These are phyloP conservation scores for Bremia lactucae DNA, from an alignment of 352 stramenopile species.

Conservation along the genomic window DNA sequence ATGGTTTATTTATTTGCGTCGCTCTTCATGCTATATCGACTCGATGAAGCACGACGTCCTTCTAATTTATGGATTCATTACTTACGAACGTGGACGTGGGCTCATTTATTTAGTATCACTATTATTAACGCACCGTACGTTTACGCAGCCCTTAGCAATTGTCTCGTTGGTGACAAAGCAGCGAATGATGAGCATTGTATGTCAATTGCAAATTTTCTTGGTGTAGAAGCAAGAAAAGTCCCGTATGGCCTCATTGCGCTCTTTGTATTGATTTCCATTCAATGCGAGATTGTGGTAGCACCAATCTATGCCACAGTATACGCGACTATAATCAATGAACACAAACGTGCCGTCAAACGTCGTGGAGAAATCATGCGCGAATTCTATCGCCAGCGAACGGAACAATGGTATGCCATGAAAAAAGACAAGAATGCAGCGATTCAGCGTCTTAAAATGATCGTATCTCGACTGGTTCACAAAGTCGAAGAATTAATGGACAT, in stretches of 20 bases:
- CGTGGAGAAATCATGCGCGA: slow-evolving; percentile 53
- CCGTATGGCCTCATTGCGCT: slow-evolving; percentile 65
- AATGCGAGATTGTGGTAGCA: slow-evolving; percentile 61
- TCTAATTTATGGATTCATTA: slow-evolving; percentile 57
- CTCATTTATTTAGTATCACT: slow-evolving; percentile 68
- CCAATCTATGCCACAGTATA: slow-evolving; percentile 51
- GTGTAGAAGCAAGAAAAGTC: slow-evolving; percentile 38
- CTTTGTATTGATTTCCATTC: slow-evolving; percentile 77
- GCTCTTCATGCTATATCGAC: slow-evolving; percentile 65
- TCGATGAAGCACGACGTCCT: slow-evolving; percentile 55
- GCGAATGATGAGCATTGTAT: slow-evolving; percentile 36
- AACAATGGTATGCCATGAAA: slow-evolving; percentile 70
- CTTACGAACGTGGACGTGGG: slow-evolving; percentile 76
- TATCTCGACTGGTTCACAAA: slow-evolving; percentile 82
- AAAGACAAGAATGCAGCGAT: slow-evolving; percentile 77
- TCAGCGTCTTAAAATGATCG: slow-evolving; percentile 77
- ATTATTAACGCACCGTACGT: slow-evolving; percentile 60
- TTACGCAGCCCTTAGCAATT: slow-evolving; percentile 37
- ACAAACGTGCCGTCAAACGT: slow-evolving; percentile 31
- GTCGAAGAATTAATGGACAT: slow-evolving; percentile 87
- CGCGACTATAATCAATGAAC: slow-evolving; percentile 37
- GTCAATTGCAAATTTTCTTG: slow-evolving; percentile 57
- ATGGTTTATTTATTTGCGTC: slow-evolving; percentile 62
- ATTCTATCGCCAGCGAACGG: slow-evolving; percentile 56
- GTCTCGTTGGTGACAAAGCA: slow-evolving; percentile 22